A percentile compares a stretch with the other conserved stretches of the same genome.
phyloP scores from a whole-genome alignment of 208 protist genomes.

The Vickermania ingenoplastis region DNA sequence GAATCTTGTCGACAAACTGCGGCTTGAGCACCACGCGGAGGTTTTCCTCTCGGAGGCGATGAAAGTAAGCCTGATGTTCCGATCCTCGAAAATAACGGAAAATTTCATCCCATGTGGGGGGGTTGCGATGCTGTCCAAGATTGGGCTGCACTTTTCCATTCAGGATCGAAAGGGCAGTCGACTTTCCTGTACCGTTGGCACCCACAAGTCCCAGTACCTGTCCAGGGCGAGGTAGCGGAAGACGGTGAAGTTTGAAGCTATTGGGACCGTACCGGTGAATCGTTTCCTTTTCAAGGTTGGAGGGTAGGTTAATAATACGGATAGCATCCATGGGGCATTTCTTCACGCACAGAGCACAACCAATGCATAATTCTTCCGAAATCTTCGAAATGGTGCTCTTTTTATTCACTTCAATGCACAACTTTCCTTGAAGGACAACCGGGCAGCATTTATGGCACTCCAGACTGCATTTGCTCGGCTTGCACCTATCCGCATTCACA shows the following conservation, averaged over 20 bases:
- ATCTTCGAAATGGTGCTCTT: constrained; percentile 93
- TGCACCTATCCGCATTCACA: constrained; percentile 97
- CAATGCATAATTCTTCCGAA: constrained; percentile 99
- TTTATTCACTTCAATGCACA: constrained; percentile 98
- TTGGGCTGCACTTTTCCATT: constrained; percentile 99
- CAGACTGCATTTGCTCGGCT: constrained; percentile 98
- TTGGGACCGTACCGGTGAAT: constrained; percentile 99
- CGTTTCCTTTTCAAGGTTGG: constrained; percentile 94
- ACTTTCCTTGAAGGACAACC: constrained; percentile 96
- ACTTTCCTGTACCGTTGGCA: constrained; percentile 99
- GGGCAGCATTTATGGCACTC: constrained; percentile 99
- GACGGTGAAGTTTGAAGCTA: constrained; percentile 99
- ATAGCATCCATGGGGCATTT: constrained; percentile 99
- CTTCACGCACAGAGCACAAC: constrained; percentile 99
- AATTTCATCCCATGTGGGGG: constrained; percentile 98
- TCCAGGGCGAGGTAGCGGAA: constrained; percentile 97
- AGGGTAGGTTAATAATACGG: constrained; percentile 99
- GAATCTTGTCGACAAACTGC: constrained; percentile 99
- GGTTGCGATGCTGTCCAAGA: constrained; percentile 93
- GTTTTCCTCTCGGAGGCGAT: constrained; percentile 96
- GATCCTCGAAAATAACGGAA: constrained; percentile 98
- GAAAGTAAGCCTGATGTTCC: constrained; percentile 99
- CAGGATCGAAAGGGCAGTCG: constrained; percentile 99
- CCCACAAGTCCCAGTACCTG: constrained; percentile 99
- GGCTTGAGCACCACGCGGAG: constrained; percentile 98